Base-by-base conservation (phyloP, 306 rosid species). In the Quercus rubra region DNA sequence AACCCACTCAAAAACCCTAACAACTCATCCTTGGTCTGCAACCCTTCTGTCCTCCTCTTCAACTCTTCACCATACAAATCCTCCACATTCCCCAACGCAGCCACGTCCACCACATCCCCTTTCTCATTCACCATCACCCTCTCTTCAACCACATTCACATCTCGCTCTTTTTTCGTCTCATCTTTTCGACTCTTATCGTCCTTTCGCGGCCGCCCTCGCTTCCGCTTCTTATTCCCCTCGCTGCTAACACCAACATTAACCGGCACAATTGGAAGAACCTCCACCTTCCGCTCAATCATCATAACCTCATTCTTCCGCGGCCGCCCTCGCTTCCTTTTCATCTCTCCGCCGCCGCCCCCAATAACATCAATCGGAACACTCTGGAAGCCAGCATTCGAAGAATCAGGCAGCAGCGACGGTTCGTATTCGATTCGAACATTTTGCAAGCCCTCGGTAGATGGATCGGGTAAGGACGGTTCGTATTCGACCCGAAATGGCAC, bases 151-250 rank as follows among this genome's bases (percentile, higher is more conserved):
- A 30, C 75, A 57, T 15, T 75, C 19, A 38, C 70, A 54, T 21
- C 38, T 10, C 18, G 13, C 10, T 35, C 74, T 43, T 28, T 46
- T 18, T 61, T 68, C 23, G 62, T 13, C 73, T 58, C 66, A 21
- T 55, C 59, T 28, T n/a, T 20, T 43, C 49, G 79, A 77, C 43
- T 83, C 55, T 78, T 8, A 41, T 41, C 80, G 19, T 76, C 71
- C 90, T 83, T 91, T 2, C 93, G 79, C 11, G 97, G 96, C 84
- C 96, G 86, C 57, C 97, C 98, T 38, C 97, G 91, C 91, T 87
- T 91, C 70, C 98, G 83, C 88, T 87, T 87, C 51, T 55, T 75
- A 70, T 67, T 73, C 28, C 70, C 23, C 5, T 62, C 75, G 71
- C 62, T 57, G 43, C 54, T 49, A 49, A 25, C 59, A 8, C 56